Percentiles rank a stretch among this genome's conserved stretches.
Evolutionary conservation across 257 asterid species (phyloP).

Genomic region (Echium plantagineum): DNA sequence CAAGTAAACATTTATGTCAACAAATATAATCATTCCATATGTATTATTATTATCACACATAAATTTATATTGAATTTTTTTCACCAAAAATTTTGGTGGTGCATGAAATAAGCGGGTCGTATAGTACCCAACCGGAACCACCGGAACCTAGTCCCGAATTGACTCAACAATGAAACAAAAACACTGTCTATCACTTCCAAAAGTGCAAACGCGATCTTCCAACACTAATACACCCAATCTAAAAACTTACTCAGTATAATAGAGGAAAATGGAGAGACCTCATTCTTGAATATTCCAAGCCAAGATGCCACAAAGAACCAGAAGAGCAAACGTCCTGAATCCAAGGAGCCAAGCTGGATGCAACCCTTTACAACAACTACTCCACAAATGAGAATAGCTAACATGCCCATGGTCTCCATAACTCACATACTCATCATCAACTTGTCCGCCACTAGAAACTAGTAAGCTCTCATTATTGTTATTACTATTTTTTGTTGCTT

Average conservation of each 20-base stretch:
- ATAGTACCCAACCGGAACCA: no score
- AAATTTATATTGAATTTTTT: no score
- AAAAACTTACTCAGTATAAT: conserved; percentile 10
- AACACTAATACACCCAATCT: no score
- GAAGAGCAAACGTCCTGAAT: neutral
- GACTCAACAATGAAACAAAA: no score
- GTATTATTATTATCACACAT: no score
- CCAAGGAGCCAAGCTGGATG: conserved; percentile 9
- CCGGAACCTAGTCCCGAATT: no score
- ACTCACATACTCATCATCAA: neutral
- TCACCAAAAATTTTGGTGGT: no score
- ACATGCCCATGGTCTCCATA: neutral
- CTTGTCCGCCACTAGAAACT: neutral
- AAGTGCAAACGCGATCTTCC: no score
- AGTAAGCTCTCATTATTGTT: conserved; percentile 2
- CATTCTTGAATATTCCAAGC: conserved; percentile 3
- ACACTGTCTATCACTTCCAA: no score
- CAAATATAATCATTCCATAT: no score
- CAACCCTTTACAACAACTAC: conserved; percentile 10
- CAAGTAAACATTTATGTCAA: no score
- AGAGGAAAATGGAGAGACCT: conserved; percentile 5
- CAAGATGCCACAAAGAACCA: conserved; percentile 1
- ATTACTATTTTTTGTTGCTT: neutral
- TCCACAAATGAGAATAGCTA: conserved; percentile 1
- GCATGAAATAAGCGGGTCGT: no score